A percentile compares a stretch with the other conserved stretches of the same genome.
phyloP scores from a whole-genome alignment of 2,329 filamentous ascomycete genomes.

The Phialophora chinensis region DNA sequence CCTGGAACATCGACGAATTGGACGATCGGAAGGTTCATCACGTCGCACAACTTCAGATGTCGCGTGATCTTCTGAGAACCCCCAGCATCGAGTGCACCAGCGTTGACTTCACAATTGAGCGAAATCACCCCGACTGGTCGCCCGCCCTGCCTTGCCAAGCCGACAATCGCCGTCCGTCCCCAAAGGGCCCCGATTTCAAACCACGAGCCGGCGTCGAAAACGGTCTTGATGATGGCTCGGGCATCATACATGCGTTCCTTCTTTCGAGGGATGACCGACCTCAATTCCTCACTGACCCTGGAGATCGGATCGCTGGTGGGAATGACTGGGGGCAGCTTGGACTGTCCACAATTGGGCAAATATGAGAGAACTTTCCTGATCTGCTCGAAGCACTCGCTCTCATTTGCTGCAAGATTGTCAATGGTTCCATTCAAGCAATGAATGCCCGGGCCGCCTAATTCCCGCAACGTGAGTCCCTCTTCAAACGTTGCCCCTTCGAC shows the following conservation, averaged over 20 bases:
- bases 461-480: conserved; percentile 59
- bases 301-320: conserved; percentile 56
- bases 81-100: conserved; percentile 64
- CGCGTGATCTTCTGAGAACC: conserved; percentile 66
- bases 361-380: conserved; percentile 62
- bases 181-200: conserved; percentile 70
- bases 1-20: conserved; percentile 69
- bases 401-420: conserved; percentile 66
- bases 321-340: conserved; percentile 56
- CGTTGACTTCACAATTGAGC: conserved; percentile 62
- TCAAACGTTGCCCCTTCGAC: conserved; percentile 69
- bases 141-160: conserved; percentile 64
- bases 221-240: conserved; percentile 61
- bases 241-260: conserved; percentile 67
- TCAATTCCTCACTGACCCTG: conserved; percentile 57
- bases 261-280: conserved; percentile 64
- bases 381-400: conserved; percentile 66
- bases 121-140: conserved; percentile 63
- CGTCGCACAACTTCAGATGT: conserved; percentile 67
- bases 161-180: conserved; percentile 67
- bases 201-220: conserved; percentile 63
- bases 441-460: conserved; percentile 65
- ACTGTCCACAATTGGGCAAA: conserved; percentile 62
- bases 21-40: conserved; percentile 68
- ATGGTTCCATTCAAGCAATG: conserved; percentile 71